These are phyloP conservation scores for cucumber (Cucumis sativus) DNA, from an alignment of 306 rosid genomes.

Conservation along the genomic window Cucumber_9930_V3 NC_026660.2:10562501-10563000, in stretches of 20 bases:
- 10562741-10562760: background rate
- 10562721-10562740: conserved; percentile 5
- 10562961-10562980: background rate
- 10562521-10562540: conserved; percentile 29
- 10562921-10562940: background rate
- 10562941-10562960: background rate
- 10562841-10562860: conserved; percentile 5
- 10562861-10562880: background rate
- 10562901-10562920: background rate
- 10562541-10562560: conserved; percentile 71
- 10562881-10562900: background rate
- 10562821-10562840: conserved; percentile 20
- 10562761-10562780: conserved; percentile 7
- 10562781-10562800: background rate
- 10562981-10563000: background rate
- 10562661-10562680: conserved; percentile 14
- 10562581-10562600: conserved; percentile 36
- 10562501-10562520: conserved; percentile 74
- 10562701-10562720: conserved; percentile 18
- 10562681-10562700: conserved; percentile 15
- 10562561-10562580: conserved; percentile 45
- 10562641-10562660: conserved; percentile 41
- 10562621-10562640: conserved; percentile 75
- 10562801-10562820: conserved; percentile 2
- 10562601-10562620: conserved; percentile 56